Percentiles rank a stretch among this genome's conserved stretches.
phyloP scores from a whole-genome alignment of 2,329 filamentous ascomycete species.

The Fusarium sp. region DNA sequence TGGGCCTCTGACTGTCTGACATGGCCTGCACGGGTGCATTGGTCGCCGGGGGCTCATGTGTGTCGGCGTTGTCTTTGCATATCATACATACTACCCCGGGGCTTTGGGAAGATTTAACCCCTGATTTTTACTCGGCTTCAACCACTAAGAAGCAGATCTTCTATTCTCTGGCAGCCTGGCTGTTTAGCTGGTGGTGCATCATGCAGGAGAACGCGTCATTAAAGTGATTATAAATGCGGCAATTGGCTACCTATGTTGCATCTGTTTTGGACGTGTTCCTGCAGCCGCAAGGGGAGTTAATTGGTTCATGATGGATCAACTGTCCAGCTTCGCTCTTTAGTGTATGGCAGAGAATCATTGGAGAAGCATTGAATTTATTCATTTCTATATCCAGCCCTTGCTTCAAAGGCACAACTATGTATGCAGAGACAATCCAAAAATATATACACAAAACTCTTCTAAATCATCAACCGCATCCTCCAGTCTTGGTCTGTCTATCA shows the following conservation, averaged over 20 bases:
- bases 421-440: constrained; percentile 1
- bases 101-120: constrained; percentile 30
- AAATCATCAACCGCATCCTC: constrained; percentile 5
- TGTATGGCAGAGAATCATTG: neutral
- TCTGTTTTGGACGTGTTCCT: constrained; percentile 16
- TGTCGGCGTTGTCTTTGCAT: constrained; percentile 35
- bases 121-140: constrained; percentile 8
- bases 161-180: too few species aligned
- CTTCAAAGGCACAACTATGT: neutral
- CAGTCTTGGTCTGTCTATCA: constrained; percentile 24
- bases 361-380: neutral
- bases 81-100: constrained; percentile 15
- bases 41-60: neutral
- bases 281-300: neutral
- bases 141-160: neutral
- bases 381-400: constrained; percentile 20
- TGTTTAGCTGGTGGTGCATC: constrained; percentile 28
- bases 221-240: neutral
- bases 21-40: too few species aligned
- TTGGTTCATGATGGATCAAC: neutral
- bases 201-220: constrained; percentile 46
- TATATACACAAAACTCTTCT: constrained; percentile 1
- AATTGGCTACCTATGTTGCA: constrained; percentile 24
- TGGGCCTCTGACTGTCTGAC: too few species aligned
- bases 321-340: neutral